Conservation (phyloP, 768 basidiomycete genomes). For the Russula griseocarnosa region DNA sequence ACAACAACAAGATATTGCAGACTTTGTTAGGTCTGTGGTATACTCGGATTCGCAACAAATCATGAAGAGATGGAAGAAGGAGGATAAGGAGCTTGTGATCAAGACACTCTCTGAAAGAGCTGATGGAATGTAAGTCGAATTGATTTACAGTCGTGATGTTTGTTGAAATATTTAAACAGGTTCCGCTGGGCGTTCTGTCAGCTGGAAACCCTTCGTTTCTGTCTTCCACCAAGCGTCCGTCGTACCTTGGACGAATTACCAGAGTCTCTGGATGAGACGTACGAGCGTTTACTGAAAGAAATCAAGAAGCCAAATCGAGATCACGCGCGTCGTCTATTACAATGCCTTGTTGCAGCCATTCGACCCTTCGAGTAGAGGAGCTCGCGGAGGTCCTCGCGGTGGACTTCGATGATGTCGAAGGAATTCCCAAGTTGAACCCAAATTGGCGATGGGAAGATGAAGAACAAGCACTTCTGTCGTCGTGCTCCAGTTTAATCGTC, state of each 20-base stretch:
- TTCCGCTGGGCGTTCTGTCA: conserved; percentile 5
- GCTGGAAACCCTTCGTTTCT: conserved; percentile 1
- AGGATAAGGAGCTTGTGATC: neutral
- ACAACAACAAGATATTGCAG: neutral
- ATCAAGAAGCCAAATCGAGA: neutral
- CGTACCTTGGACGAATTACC: conserved; percentile 2
- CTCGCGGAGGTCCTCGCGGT: conserved; percentile 9
- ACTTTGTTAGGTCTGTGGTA: neutral
- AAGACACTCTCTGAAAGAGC: conserved; percentile 2
- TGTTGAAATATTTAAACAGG: neutral
- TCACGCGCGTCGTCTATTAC: conserved; percentile 6
- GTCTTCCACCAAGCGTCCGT: neutral
- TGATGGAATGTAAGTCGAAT: conserved; percentile 10
- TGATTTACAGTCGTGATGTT: neutral
- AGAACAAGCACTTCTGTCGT: neutral
- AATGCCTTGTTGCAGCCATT: conserved; percentile 9
- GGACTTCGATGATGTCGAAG: neutral
- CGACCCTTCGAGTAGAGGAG: conserved; percentile 3
- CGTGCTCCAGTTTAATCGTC: conserved; percentile 1
- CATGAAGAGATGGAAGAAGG: neutral
- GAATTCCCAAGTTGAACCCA: neutral
- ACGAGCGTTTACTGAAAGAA: conserved; percentile 1
- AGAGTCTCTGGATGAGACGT: neutral
- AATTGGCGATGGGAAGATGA: neutral
- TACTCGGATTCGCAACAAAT: conserved; percentile 4